phyloP scores from a whole-genome alignment of 2,329 filamentous ascomycete species.

The Colletotrichum simmondsii region DNA sequence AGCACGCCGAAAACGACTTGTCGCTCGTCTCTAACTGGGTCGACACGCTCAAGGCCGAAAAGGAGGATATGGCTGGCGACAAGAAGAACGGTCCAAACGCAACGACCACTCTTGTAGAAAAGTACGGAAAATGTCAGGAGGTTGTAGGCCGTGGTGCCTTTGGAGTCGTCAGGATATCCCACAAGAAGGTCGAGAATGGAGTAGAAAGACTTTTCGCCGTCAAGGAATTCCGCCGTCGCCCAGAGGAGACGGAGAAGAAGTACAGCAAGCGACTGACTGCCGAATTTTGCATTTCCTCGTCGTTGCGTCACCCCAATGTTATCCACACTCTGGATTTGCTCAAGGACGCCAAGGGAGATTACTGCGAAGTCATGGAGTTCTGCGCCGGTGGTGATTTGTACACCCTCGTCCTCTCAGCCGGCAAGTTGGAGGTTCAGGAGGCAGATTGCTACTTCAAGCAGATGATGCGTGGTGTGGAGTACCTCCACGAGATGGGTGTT shows the following conservation, averaged over 20 bases:
- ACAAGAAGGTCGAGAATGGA: conserved; percentile 89
- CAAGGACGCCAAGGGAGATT: conserved; percentile 96
- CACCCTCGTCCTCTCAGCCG: conserved; percentile 88
- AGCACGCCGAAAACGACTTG: conserved; percentile 79
- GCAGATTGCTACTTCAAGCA: conserved; percentile 99
- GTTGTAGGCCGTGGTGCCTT: conserved; percentile 96
- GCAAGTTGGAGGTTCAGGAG: conserved; percentile 90
- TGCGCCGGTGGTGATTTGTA: conserved; percentile 97
- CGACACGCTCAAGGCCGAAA: conserved; percentile 89
- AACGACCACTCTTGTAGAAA: conserved; percentile 86
- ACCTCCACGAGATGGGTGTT: conserved; percentile 99
- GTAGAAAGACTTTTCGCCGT: conserved; percentile 95
- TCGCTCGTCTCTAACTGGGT: conserved; percentile 97
- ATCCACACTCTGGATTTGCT: conserved; percentile 97
- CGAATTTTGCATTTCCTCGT: conserved; percentile 98
- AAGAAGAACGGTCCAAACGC: conserved; percentile 81
- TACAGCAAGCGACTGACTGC: conserved; percentile 98
- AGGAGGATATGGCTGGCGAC: conserved; percentile 75
- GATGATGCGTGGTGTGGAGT: conserved; percentile 98
- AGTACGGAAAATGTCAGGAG: conserved; percentile 98
- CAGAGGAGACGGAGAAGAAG: conserved; percentile 95
- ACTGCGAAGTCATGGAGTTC: conserved; percentile 99
- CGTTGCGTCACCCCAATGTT: conserved; percentile 94
- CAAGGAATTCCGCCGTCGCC: conserved; percentile 95
- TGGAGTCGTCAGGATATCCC: conserved; percentile 95